Evolutionary conservation across 768 basidiomycete species (phyloP).

Genomic region (Porphyrellus cyaneotinctus): DNA sequence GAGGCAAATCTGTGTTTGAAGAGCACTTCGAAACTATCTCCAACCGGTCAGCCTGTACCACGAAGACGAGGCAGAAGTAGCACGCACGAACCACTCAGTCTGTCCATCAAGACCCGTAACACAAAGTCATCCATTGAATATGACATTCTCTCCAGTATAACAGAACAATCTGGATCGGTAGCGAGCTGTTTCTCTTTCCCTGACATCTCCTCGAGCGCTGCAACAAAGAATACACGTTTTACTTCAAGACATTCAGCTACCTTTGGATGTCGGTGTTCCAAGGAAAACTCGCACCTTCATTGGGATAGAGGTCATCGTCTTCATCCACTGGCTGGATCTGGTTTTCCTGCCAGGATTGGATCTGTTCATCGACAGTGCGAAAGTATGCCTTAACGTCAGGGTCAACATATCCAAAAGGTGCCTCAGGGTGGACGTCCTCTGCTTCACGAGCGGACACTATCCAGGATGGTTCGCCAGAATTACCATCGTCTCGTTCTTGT

Average conservation of each 20-base stretch:
- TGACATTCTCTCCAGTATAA: constrained; percentile 83
- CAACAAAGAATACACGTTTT: constrained; percentile 70
- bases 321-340: constrained; percentile 42
- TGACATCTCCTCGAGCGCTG: constrained; percentile 79
- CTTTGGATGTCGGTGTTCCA: not conserved
- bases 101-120: constrained; percentile 86
- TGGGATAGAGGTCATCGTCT: constrained; percentile 53
- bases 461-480: constrained; percentile 61
- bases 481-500: constrained; percentile 5
- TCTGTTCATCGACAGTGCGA: constrained; percentile 79
- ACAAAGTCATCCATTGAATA: constrained; percentile 97
- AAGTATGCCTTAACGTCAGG: constrained; percentile 92
- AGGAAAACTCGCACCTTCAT: constrained; percentile 52
- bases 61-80: constrained; percentile 1
- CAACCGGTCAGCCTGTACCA: constrained; percentile 1
- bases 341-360: constrained; percentile 75
- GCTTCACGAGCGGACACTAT: constrained; percentile 45
- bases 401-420: constrained; percentile 89
- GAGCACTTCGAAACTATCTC: constrained; percentile 55
- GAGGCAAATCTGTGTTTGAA: constrained; percentile 86
- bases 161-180: constrained; percentile 91
- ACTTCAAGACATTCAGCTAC: constrained; percentile 40
- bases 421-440: constrained; percentile 52
- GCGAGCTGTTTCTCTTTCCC: constrained; percentile 87
- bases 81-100: constrained; percentile 83